Conservation (phyloP, 2,329 filamentous ascomycete species). For the Rhinocladiella mackenziei region DNA sequence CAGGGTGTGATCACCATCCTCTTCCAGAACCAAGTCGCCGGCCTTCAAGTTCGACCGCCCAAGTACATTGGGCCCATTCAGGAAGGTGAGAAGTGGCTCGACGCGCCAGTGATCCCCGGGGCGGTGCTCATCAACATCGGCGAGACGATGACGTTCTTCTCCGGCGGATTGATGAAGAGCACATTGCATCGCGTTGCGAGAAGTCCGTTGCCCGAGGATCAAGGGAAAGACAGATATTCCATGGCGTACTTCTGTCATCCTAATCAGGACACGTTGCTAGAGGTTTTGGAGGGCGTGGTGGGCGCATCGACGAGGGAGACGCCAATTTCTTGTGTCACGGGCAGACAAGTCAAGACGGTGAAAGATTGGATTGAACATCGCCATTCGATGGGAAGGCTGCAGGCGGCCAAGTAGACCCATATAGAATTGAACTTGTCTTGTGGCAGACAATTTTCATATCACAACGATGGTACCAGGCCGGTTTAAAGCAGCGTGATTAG, state of each 20-base stretch:
- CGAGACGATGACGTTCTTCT: slow-evolving; percentile 47
- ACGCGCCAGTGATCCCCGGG: slow-evolving; percentile 45
- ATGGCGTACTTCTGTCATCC: slow-evolving; percentile 92
- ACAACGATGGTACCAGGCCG: too few relatives aligned
- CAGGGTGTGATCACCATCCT: slow-evolving; percentile 54
- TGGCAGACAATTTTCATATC: too few relatives aligned
- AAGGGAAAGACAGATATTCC: slow-evolving; percentile 62
- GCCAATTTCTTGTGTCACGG: slow-evolving; percentile 18
- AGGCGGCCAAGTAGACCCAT: slow-evolving; percentile 6
- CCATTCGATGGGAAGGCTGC: slow-evolving; percentile 18
- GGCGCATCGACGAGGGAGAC: slow-evolving; percentile 54
- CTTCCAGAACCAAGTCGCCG: slow-evolving; percentile 55
- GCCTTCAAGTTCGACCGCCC: slow-evolving; percentile 50
- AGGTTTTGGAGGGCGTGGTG: slow-evolving; percentile 75
- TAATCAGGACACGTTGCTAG: slow-evolving; percentile 69
- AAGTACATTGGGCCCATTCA: slow-evolving; percentile 46
- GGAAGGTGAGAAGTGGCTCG: slow-evolving; percentile 49
- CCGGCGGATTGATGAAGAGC: slow-evolving; percentile 49
- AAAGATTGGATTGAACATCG: slow-evolving; percentile 25
- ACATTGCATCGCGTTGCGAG: slow-evolving; percentile 55
- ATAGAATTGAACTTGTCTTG: too few relatives aligned
- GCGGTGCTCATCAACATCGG: slow-evolving; percentile 50
- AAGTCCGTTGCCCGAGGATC: slow-evolving; percentile 57
- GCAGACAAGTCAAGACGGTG: slow-evolving; percentile 14
- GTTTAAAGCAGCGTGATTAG: too few relatives aligned